Evolutionary conservation across 2,329 filamentous ascomycete species (phyloP).

Genomic region (Talaromyces atroroseus): DNA sequence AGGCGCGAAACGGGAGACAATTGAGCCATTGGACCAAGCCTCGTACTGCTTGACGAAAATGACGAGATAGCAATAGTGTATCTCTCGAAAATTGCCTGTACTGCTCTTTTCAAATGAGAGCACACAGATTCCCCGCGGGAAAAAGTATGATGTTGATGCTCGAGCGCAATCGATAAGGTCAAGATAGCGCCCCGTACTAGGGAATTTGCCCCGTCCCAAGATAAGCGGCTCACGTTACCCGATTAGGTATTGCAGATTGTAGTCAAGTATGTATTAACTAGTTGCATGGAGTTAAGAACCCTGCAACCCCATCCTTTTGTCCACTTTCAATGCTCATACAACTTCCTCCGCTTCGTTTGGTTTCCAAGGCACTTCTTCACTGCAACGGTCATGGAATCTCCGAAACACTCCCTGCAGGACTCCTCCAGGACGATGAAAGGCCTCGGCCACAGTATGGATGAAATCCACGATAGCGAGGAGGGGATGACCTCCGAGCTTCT

Average conservation of each 20-base stretch:
- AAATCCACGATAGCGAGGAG: slow-evolving; percentile 15
- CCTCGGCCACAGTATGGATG: slow-evolving; percentile 1
- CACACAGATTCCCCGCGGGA: background rate
- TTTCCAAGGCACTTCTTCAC: background rate
- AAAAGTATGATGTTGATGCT: background rate
- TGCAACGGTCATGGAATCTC: background rate
- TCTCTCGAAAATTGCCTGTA: background rate
- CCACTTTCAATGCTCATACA: background rate
- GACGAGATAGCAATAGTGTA: background rate
- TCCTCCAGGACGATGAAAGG: background rate
- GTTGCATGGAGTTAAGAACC: slow-evolving; percentile 14
- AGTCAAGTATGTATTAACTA: slow-evolving; percentile 7
- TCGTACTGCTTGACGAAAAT: background rate
- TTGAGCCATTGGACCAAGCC: background rate
- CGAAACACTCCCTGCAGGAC: background rate
- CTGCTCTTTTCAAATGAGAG: background rate
- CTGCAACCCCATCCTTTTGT: slow-evolving; percentile 6
- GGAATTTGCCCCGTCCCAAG: slow-evolving; percentile 5
- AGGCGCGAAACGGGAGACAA: slow-evolving; percentile 11
- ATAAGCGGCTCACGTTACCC: background rate
- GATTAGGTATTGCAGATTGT: background rate
- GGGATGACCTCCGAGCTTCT: slow-evolving; percentile 16
- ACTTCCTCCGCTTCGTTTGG: background rate
- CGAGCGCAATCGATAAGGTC: background rate
- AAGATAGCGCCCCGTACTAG: slow-evolving; percentile 2